phyloP scores from a whole-genome alignment of 129 eudicot genomes.

The sunflower (Helianthus annuus) region DNA sequence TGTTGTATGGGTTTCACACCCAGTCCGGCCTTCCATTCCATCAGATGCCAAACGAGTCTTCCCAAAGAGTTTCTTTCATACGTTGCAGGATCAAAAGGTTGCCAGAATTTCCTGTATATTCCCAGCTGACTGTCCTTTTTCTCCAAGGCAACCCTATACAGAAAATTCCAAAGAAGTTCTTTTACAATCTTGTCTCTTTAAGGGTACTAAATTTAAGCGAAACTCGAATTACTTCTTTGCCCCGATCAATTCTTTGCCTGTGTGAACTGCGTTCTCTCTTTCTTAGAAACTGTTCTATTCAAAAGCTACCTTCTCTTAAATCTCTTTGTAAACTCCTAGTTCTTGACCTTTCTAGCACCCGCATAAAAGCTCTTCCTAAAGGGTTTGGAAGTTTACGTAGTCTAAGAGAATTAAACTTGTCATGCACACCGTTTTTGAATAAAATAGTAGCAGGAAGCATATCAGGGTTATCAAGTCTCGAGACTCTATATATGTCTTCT shows the following conservation, averaged over 20 bases:
- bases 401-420: slow-evolving; percentile 37
- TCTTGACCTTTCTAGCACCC: slow-evolving; percentile 36
- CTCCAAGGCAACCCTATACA: slow-evolving; percentile 41
- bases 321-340: slow-evolving; percentile 26
- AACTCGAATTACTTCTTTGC: slow-evolving; percentile 33
- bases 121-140: slow-evolving; percentile 26
- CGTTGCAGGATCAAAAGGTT: slow-evolving; percentile 25
- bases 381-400: slow-evolving; percentile 27
- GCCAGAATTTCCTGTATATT: slow-evolving; percentile 11
- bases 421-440: slow-evolving; percentile 22
- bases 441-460: slow-evolving; percentile 35
- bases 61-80: slow-evolving; percentile 33
- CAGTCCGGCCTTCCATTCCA: neutral
- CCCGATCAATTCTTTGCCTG: slow-evolving; percentile 26
- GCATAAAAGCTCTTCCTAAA: slow-evolving; percentile 22
- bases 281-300: slow-evolving; percentile 25
- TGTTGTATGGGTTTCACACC: slow-evolving; percentile 21
- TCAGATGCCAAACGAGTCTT: slow-evolving; percentile 27
- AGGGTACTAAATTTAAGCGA: slow-evolving; percentile 38
- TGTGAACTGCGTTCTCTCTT: slow-evolving; percentile 35
- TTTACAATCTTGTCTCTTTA: slow-evolving; percentile 19
- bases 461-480: slow-evolving; percentile 30
- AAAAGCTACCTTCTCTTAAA: slow-evolving; percentile 29
- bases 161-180: slow-evolving; percentile 32
- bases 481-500: slow-evolving; percentile 32